Conservation (phyloP, 768 basidiomycete species). For the Tulasnella sp. region DNA sequence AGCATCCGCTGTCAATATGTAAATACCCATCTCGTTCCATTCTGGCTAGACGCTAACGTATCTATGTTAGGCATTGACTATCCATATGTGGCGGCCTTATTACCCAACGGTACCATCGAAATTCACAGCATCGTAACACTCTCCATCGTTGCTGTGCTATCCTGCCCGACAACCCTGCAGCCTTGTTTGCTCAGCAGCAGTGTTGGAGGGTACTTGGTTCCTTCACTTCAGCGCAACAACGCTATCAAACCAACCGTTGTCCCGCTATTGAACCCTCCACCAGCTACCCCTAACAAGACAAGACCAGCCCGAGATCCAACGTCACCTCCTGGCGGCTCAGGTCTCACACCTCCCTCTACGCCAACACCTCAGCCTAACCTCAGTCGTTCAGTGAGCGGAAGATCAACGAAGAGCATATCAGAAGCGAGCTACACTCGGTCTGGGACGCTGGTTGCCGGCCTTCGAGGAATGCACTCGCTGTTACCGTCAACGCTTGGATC, state of each 20-base stretch:
- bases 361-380: conserved; percentile 15
- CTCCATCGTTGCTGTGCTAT: conserved; percentile 63
- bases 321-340: conserved; percentile 24
- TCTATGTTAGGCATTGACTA: conserved; percentile 63
- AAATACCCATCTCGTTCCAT: conserved; percentile 38
- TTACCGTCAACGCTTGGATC: conserved; percentile 66
- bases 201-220: conserved; percentile 44
- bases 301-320: not conserved
- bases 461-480: conserved; percentile 59
- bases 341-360: conserved; percentile 31
- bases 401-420: not conserved
- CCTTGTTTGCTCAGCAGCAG: conserved; percentile 34
- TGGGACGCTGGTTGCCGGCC: conserved; percentile 60
- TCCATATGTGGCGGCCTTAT: conserved; percentile 72
- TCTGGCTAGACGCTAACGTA: not conserved
- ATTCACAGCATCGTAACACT: conserved; percentile 79
- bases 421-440: conserved; percentile 39
- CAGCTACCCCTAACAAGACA: conserved; percentile 11
- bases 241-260: conserved; percentile 43
- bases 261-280: conserved; percentile 34
- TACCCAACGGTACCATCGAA: conserved; percentile 74
- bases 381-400: conserved; percentile 6
- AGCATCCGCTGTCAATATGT: conserved; percentile 74
- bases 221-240: conserved; percentile 43
- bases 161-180: conserved; percentile 42